Evolutionary conservation across 495 filamentous ascomycete genomes (phyloP), one percentile per base, ranked within the genome.

Genomic region (Neurospora discreta): DNA sequence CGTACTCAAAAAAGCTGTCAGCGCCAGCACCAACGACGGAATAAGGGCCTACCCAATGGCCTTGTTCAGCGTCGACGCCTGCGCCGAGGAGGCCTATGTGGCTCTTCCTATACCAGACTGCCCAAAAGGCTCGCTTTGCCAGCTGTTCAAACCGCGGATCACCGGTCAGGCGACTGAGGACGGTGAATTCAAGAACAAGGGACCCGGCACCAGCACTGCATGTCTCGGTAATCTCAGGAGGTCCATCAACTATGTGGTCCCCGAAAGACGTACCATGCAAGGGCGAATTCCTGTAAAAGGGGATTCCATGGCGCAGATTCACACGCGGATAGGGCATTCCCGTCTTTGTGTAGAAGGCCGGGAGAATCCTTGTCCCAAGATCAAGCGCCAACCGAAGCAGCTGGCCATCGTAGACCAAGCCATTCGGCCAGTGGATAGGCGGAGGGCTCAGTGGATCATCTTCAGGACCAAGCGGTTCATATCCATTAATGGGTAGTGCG

Each of bases 1-100:
- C 95, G 78, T 99, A 99, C 82, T 99, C 95, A 76, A 95, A 98
- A 82, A 98, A 99, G 82, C 94, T 97, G 80, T 98, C 95, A 74
- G 96, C 91, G 20, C 95, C 96, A 1, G 95, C 95, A 43, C 95
- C 95, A 76, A 99, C 95, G 18, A 96, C 95, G 26, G 95, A 88
- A 78, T 91, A 94, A 8, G 93, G 87, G 39, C 90, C 90, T 69
- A 94, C 90, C 95, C 95, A 99, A 72, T 92, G 87, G 0, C 95
- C 95, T 39, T 87, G 91, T 76, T 99, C 95, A 9, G 92, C 92
- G 83, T 98, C 95, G 71, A 99, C 91, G 5, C 94, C 94, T 71
- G 93, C 90, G 4, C 94, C 95, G 74, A 99, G 88, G n/a, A 99
- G 85, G 3, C 92, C 94, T 73, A 94, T 91, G 38, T 89, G 85